Percentiles rank a stretch among this genome's conserved stretches.
Conservation (phyloP, 2,329 filamentous ascomycete species). For the Alternaria incomplexa region DNA sequence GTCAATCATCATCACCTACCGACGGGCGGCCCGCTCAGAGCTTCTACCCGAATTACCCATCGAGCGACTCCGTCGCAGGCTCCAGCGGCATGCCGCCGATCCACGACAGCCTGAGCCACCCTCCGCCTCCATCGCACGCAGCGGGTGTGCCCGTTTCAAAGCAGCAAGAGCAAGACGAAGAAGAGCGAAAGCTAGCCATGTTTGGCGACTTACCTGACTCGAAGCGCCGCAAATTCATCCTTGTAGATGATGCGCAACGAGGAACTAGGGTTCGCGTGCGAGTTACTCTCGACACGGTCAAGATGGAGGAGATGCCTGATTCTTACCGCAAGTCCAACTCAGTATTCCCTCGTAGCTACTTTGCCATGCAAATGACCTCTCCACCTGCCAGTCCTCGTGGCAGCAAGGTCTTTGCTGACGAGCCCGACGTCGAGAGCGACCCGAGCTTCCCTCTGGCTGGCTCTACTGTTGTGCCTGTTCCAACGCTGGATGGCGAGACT, state of each 20-base stretch:
- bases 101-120: constrained; percentile 62
- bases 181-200: constrained; percentile 69
- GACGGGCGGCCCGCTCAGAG: constrained; percentile 77
- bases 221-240: constrained; percentile 94
- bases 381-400: constrained; percentile 78
- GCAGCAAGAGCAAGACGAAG: constrained; percentile 59
- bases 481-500: constrained; percentile 71
- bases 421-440: constrained; percentile 53
- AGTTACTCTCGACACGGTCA: constrained; percentile 89
- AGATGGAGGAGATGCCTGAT: constrained; percentile 95
- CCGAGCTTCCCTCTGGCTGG: constrained; percentile 50
- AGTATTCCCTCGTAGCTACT: constrained; percentile 90
- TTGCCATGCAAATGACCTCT: constrained; percentile 90
- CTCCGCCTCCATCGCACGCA: constrained; percentile 50
- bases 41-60: constrained; percentile 75
- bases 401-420: constrained; percentile 75
- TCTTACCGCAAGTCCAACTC: constrained; percentile 90
- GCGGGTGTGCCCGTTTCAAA: constrained; percentile 52
- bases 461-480: constrained; percentile 56
- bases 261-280: constrained; percentile 83
- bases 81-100: constrained; percentile 69
- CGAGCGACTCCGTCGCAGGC: constrained; percentile 60
- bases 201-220: constrained; percentile 89
- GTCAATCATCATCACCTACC: constrained; percentile 61
- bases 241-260: constrained; percentile 83